Base-by-base conservation (phyloP, 352 stramenopile genomes). In the Phytophthora crassamura region DNA sequence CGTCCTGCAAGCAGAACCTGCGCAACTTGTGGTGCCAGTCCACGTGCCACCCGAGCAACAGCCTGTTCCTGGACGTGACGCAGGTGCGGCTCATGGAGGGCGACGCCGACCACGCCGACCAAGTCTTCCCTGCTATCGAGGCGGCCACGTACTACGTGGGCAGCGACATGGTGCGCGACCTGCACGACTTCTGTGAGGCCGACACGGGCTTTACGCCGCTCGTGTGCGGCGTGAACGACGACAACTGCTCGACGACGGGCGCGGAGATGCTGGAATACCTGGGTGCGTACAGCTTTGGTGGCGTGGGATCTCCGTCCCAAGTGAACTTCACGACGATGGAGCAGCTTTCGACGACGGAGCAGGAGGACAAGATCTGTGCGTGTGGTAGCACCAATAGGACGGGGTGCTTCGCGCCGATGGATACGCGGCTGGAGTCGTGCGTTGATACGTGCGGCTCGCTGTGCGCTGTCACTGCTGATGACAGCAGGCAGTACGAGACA, bases 1-100 rank as follows among this genome's bases (percentile, higher is more conserved):
- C 82, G 16, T 74, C 82, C 10, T 94, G 84, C 62, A 89, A 89
- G 67, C 66, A 89, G 48, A 91, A 91, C 43, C 56, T 92, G 51
- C 79, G 78, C 48, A 92, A 93, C 53, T 63, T 93, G 36, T 93
- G 82, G 82, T 94, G 84, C 67, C 84, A 93, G 46, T 91, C 88
- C 51, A 82, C 81, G 6, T 94, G 86, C 60, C 85, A 88, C 59
- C 86, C 86, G 9, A 94, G 65, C 67, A 92, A 94, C 64, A 88
- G 79, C 41, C 67, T 88, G 64, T 94, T 90, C 42, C 64, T 94
- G 45, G 80, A 93, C 10, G 78, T 89, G 16, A 75, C 77, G 2
- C 80, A 91, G 41, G 82, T 94, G 2, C 78, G 80, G 5, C 64
- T 94, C 14, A 74, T 90, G 59, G 49, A 75, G 15, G 78, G 80